Conservation (phyloP, 192 early-diverging fungal species). For the Backusella morwellensis region DNA sequence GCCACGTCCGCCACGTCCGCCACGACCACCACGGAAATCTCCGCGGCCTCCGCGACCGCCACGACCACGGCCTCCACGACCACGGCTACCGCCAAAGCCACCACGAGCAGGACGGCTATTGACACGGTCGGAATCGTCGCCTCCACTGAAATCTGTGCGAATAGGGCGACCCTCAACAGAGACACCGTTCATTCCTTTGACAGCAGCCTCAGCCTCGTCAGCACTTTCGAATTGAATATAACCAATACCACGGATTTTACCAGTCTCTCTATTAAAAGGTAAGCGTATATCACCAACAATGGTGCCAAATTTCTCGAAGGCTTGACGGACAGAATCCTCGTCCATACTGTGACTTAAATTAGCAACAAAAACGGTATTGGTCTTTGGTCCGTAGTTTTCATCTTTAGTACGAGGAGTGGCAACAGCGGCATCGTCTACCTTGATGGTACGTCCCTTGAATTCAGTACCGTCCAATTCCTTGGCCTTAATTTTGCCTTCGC, state of each 20-base stretch:
- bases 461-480: conserved; percentile 65
- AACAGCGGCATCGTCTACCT: conserved; percentile 72
- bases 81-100: conserved; percentile 46
- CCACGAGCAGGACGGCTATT: conserved; percentile 51
- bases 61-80: conserved; percentile 47
- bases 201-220: conserved; percentile 69
- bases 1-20: conserved; percentile 53
- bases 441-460: conserved; percentile 80
- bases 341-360: conserved; percentile 69
- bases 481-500: conserved; percentile 67
- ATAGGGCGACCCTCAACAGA: conserved; percentile 80
- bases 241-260: conserved; percentile 81
- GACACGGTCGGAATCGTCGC: conserved; percentile 39
- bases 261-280: conserved; percentile 75
- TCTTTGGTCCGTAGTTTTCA: conserved; percentile 38
- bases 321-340: conserved; percentile 49
- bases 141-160: conserved; percentile 81
- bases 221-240: conserved; percentile 82
- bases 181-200: conserved; percentile 74
- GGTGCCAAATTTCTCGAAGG: conserved; percentile 63
- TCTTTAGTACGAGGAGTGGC: conserved; percentile 28
- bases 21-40: background rate
- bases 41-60: conserved; percentile 37
- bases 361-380: conserved; percentile 78
- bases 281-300: conserved; percentile 60